These are phyloP conservation scores for Talaromyces stipitatus DNA, from an alignment of 495 filamentous ascomycete species.

Conservation along the genomic window DNA sequence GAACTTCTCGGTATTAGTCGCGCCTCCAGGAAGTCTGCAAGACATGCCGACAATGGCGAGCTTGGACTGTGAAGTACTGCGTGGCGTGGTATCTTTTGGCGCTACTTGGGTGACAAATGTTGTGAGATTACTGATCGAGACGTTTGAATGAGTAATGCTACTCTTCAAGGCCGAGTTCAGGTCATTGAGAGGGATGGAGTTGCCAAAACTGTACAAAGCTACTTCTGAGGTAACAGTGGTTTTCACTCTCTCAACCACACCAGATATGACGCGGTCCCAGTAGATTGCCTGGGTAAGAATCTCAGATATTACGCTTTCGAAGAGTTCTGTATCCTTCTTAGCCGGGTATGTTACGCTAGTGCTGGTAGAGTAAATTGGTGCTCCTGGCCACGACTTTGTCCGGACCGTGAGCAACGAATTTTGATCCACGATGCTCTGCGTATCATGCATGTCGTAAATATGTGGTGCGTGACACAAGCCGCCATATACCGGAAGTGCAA, in stretches of 20 bases:
- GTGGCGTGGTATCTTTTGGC: slow-evolving; percentile 1
- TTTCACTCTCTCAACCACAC: slow-evolving; percentile 7
- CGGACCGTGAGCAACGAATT: slow-evolving; percentile 51
- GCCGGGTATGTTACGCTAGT: slow-evolving; percentile 12
- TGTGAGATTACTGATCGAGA: slow-evolving; percentile 2
- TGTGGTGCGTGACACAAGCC: slow-evolving; percentile 36
- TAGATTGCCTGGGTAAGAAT: slow-evolving; percentile 22
- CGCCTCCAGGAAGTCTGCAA: slow-evolving; percentile 27
- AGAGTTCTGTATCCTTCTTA: slow-evolving; percentile 17
- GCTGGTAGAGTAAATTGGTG: slow-evolving; percentile 12
- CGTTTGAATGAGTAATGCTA: not conserved
- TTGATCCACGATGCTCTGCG: slow-evolving; percentile 28
- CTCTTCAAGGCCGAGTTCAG: slow-evolving; percentile 5
- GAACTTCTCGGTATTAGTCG: slow-evolving; percentile 22
- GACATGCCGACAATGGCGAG: slow-evolving; percentile 39
- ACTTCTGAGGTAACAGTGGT: not conserved
- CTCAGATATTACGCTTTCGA: slow-evolving; percentile 23
- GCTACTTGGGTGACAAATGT: not conserved
- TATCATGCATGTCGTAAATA: slow-evolving; percentile 26
- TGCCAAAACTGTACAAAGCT: slow-evolving; percentile 6
- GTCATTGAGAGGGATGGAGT: slow-evolving; percentile 6
- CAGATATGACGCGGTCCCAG: slow-evolving; percentile 18
- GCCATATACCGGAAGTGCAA: slow-evolving; percentile 26
- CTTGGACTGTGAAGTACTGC: slow-evolving; percentile 16
- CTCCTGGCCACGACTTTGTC: slow-evolving; percentile 12